Percentiles rank a stretch among this genome's conserved stretches.
Evolutionary conservation across 805 yeast genomes (phyloP).

Genomic region (Monosporozyma unispora): DNA sequence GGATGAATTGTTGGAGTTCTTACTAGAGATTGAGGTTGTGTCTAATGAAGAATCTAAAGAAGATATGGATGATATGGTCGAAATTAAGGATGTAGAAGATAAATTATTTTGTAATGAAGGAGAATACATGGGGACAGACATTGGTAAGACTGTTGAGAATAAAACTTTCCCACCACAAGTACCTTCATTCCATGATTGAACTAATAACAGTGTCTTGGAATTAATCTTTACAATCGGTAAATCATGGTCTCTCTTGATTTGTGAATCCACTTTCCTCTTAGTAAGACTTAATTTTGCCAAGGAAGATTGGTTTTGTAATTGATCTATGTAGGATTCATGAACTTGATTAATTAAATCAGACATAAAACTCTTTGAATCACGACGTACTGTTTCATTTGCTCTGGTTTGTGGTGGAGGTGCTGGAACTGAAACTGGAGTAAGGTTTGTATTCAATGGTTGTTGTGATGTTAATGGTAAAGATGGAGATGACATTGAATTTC

Average conservation of each 20-base stretch:
- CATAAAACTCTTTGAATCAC: constrained; percentile 10
- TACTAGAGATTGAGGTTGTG: neutral
- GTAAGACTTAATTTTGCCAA: constrained; percentile 16
- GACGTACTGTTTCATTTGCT: neutral
- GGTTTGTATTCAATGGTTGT: neutral
- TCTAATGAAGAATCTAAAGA: neutral
- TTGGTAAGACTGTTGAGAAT: constrained; percentile 25
- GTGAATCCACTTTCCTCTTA: constrained; percentile 21
- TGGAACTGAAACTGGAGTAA: neutral
- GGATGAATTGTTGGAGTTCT: neutral
- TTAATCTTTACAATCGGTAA: constrained; percentile 24
- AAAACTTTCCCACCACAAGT: constrained; percentile 27
- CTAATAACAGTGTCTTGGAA: constrained; percentile 18
- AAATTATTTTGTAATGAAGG: neutral
- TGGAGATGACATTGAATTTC: neutral
- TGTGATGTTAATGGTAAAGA: neutral
- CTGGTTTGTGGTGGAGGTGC: constrained; percentile 2
- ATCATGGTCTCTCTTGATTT: constrained; percentile 16
- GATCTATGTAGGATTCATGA: constrained; percentile 20
- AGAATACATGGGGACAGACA: too few species aligned
- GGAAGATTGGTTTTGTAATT: constrained; percentile 17
- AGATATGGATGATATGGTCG: neutral
- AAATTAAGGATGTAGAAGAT: neutral
- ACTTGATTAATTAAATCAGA: constrained; percentile 20
- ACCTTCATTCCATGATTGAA: constrained; percentile 27